Evolutionary conservation across 2,329 filamentous ascomycete genomes (phyloP).

Genomic region (Knufia petricola): DNA sequence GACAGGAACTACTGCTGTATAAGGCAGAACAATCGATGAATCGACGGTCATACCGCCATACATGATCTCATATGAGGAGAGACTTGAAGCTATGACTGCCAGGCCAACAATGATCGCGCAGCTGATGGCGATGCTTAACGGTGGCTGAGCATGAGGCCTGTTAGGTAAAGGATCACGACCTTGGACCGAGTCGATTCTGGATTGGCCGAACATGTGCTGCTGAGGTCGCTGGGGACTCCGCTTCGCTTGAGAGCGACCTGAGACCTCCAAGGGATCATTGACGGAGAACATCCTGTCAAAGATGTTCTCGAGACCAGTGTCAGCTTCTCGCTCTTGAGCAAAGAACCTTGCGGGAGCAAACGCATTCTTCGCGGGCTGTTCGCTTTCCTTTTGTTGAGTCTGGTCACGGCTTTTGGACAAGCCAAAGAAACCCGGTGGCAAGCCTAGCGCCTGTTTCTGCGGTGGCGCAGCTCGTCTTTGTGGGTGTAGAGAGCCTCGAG

Average conservation of each 20-base stretch:
- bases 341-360: constrained; percentile 41
- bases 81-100: constrained; percentile 1
- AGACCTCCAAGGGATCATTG: constrained; percentile 14
- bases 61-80: neutral
- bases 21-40: constrained; percentile 8
- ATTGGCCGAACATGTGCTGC: neutral
- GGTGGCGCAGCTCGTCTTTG: constrained; percentile 24
- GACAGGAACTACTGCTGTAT: constrained; percentile 13
- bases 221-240: neutral
- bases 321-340: constrained; percentile 31
- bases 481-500: constrained; percentile 33
- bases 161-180: neutral
- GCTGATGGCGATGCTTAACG: constrained; percentile 9
- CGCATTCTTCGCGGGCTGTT: constrained; percentile 21
- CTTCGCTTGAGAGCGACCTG: too few relatives aligned
- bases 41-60: neutral
- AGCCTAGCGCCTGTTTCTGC: constrained; percentile 20
- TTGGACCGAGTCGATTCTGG: neutral
- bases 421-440: constrained; percentile 27
- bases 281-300: constrained; percentile 38
- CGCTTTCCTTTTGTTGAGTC: constrained; percentile 13
- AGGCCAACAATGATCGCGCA: constrained; percentile 7
- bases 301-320: constrained; percentile 38
- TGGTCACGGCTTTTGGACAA: constrained; percentile 24
- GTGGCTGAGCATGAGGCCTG: neutral